These are phyloP conservation scores for Cutaneotrichosporon daszewskae DNA, from an alignment of 1,284 basidiomycete species.

Conservation along the genomic window DNA sequence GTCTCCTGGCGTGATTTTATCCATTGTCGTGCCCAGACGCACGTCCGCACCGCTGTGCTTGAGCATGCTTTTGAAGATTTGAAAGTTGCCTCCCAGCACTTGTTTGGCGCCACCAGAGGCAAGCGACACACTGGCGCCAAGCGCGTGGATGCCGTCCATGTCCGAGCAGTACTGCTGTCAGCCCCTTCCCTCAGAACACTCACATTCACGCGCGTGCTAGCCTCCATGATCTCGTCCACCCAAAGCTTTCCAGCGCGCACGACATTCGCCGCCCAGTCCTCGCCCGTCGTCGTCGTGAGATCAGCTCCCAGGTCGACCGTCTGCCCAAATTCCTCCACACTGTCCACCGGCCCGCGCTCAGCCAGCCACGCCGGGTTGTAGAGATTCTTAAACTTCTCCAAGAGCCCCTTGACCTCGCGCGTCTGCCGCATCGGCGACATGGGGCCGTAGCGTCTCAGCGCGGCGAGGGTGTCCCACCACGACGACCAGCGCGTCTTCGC, in stretches of 20 bases:
- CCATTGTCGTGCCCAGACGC: slow-evolving; percentile 62
- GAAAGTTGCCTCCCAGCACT: slow-evolving; percentile 76
- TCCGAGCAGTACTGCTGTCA: slow-evolving; percentile 53
- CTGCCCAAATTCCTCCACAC: slow-evolving; percentile 35
- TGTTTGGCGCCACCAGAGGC: slow-evolving; percentile 64
- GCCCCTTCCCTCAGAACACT: slow-evolving; percentile 17
- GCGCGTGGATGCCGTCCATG: slow-evolving; percentile 67
- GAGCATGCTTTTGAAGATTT: slow-evolving; percentile 78
- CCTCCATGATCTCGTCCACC: slow-evolving; percentile 73
- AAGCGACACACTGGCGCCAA: slow-evolving; percentile 69
- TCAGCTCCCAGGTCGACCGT: slow-evolving; percentile 36
- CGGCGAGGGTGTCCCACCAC: slow-evolving; percentile 70
- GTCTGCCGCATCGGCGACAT: slow-evolving; percentile 59
- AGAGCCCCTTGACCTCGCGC: slow-evolving; percentile 32
- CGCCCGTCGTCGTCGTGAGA: slow-evolving; percentile 54
- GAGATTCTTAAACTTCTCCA: slow-evolving; percentile 30
- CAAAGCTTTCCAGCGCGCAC: slow-evolving; percentile 58
- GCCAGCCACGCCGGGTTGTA: slow-evolving; percentile 35
- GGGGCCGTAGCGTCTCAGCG: slow-evolving; percentile 76
- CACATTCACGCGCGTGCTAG: slow-evolving; percentile 79
- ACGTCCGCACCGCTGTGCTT: slow-evolving; percentile 62
- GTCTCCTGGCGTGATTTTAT: slow-evolving; percentile 10
- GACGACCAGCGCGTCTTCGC: slow-evolving; percentile 26
- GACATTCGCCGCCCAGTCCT: slow-evolving; percentile 57
- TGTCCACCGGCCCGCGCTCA: slow-evolving; percentile 23